Evolutionary conservation across 805 yeast species (phyloP), one percentile per base, ranked within the genome.

Genomic region (Metschnikowia proteae): DNA sequence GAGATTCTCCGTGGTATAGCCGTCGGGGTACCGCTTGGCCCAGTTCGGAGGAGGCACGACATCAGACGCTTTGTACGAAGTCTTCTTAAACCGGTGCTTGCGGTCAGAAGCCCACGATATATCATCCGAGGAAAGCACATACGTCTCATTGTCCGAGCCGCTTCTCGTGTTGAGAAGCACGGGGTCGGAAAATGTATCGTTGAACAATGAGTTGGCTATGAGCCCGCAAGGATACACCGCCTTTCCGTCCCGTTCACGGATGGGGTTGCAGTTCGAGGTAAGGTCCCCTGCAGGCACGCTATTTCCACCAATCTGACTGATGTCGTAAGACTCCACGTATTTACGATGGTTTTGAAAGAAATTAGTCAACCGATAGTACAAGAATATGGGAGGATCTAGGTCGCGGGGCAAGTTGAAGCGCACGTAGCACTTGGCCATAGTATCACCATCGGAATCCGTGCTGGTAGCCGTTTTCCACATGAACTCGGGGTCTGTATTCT

Each of bases 41-140:
- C 99, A 92, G 69, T 86, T 88, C 45, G 94, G 96, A 5, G 99
- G 99, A 9, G 99, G 99, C 2, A 84, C 94, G 38, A 92, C 84
- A 10, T 89, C 83, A 28, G 73, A 62, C 6, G 83, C 73, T 37
- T 76, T 73, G 64, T 94, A 91, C 46, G 72, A 57, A 1, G 98
- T 86, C 61, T 79, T 82, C 70, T 85, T 82, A 71, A 79, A 92
- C 54, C 87, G 78, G 50, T 63, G 65, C 35, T 79, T 70, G 47
- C 80, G 73, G 67, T 94, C 97, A 1, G 89, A 74, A 2, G 79
- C 53, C 99, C 99, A 92, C 3, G 97, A 86, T 47, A 92, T 92
- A 4, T 81, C 89, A 28, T 67, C 63, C 51, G 78, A 74, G 3
- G 78, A 63, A 56, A 82, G 65, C 9, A 60, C 68, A 70, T 69